A percentile compares a stretch with the other conserved stretches of the same genome.
phyloP scores from a whole-genome alignment of 148 eudicot genomes.

The Gaultheria prostrata region DNA sequence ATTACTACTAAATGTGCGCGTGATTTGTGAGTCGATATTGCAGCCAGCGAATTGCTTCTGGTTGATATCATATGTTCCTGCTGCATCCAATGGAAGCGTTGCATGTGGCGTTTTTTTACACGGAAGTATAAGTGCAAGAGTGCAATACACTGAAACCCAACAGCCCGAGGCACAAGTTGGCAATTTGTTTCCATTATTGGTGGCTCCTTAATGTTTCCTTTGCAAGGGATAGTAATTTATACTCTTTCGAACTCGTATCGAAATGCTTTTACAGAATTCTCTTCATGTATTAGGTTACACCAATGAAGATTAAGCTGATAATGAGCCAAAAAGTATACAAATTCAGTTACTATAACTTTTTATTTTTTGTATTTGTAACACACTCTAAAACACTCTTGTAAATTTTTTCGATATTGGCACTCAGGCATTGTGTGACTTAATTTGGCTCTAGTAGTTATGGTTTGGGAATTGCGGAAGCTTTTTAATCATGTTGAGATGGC shows the following conservation, averaged over 20 bases:
- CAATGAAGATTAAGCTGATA: not conserved
- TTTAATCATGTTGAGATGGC: too few relatives aligned
- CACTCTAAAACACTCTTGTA: too few relatives aligned
- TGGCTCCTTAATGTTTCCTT: not conserved
- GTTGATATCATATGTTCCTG: not conserved
- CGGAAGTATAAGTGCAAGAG: not conserved
- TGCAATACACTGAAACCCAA: not conserved
- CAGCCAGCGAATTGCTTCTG: not conserved
- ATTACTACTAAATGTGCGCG: not conserved
- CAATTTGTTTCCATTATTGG: too few relatives aligned
- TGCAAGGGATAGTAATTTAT: not conserved
- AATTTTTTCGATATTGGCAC: too few relatives aligned
- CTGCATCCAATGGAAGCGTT: not conserved
- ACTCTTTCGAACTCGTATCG: not conserved
- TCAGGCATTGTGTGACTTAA: too few relatives aligned
- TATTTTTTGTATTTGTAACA: too few relatives aligned
- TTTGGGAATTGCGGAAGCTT: too few relatives aligned
- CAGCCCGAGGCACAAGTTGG: not conserved
- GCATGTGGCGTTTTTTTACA: not conserved
- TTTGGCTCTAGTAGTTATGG: too few relatives aligned
- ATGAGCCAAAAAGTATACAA: not conserved
- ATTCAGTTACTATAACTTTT: not conserved
- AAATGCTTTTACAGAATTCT: not conserved
- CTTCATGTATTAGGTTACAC: not conserved
- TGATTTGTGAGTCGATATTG: not conserved